phyloP scores from a whole-genome alignment of 2,329 filamentous ascomycete species.

The Pseudogymnoascus sp. region DNA sequence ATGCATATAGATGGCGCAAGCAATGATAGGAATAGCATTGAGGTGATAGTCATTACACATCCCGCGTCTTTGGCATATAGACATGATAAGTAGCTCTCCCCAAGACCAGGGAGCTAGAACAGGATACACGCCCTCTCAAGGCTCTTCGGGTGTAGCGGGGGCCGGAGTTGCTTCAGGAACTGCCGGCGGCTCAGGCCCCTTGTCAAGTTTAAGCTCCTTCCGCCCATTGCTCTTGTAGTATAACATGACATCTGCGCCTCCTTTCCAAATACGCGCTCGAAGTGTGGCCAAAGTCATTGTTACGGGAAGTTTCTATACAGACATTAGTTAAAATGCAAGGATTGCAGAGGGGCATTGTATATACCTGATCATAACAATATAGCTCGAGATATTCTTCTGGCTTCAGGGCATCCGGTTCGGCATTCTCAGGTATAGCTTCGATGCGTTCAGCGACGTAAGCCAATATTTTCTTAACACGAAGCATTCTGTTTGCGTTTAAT shows the following conservation, averaged over 20 bases:
- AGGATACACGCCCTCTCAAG: background rate
- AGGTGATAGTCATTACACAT: background rate
- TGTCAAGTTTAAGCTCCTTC: slow-evolving; percentile 15
- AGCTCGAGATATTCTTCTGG: slow-evolving; percentile 93
- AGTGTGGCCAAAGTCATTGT: slow-evolving; percentile 93
- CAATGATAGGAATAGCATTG: slow-evolving; percentile 3
- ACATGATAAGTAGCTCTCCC: background rate
- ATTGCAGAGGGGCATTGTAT: slow-evolving; percentile 28
- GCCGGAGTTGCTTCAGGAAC: background rate
- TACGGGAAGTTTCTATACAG: slow-evolving; percentile 48
- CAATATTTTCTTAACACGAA: slow-evolving; percentile 89
- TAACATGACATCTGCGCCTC: slow-evolving; percentile 83
- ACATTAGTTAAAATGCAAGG: slow-evolving; percentile 1
- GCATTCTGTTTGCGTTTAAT: slow-evolving; percentile 93
- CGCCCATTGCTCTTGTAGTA: slow-evolving; percentile 90
- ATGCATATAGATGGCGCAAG: slow-evolving; percentile 20
- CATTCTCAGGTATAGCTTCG: slow-evolving; percentile 57
- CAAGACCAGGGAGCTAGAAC: background rate
- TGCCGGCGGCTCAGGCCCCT: background rate
- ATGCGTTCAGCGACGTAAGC: slow-evolving; percentile 89
- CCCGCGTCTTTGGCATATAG: slow-evolving; percentile 1
- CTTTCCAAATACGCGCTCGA: slow-evolving; percentile 87
- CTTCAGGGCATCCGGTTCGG: slow-evolving; percentile 53
- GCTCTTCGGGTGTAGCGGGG: background rate
- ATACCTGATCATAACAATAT: slow-evolving; percentile 86